Evolutionary conservation across 2,329 filamentous ascomycete genomes (phyloP).

Genomic region (Exophiala sp.): DNA sequence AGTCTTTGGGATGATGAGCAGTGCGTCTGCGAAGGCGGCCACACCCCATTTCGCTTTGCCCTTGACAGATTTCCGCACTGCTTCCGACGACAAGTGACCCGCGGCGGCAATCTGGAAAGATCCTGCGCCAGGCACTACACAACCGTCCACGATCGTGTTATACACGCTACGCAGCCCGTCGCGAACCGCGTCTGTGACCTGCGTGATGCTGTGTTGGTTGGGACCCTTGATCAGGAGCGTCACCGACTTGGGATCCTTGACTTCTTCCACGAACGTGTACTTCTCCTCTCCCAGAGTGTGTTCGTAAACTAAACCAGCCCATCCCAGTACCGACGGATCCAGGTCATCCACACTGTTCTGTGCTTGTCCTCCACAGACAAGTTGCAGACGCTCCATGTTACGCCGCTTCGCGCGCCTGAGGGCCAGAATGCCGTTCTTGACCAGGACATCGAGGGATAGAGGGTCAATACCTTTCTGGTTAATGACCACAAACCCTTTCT

Average conservation of each 20-base stretch:
- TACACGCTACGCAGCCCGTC: constrained; percentile 94
- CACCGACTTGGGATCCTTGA: constrained; percentile 97
- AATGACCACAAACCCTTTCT: constrained; percentile 94
- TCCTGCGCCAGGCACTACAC: constrained; percentile 87
- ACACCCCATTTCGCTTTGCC: constrained; percentile 98
- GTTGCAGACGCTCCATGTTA: constrained; percentile 97
- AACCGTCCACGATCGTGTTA: constrained; percentile 99
- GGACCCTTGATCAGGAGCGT: constrained; percentile 97
- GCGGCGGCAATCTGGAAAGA: constrained; percentile 95
- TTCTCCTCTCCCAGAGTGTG: constrained; percentile 98
- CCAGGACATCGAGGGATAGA: constrained; percentile 86
- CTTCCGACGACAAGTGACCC: constrained; percentile 76
- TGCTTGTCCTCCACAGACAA: constrained; percentile 82
- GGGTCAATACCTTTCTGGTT: constrained; percentile 99
- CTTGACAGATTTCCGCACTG: constrained; percentile 84
- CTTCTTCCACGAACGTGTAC: constrained; percentile 97
- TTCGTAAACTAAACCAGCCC: constrained; percentile 95
- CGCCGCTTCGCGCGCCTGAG: constrained; percentile 91
- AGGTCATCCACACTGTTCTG: constrained; percentile 97
- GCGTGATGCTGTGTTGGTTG: constrained; percentile 91
- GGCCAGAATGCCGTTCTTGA: constrained; percentile 96
- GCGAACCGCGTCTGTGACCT: constrained; percentile 92
- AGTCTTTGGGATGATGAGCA: constrained; percentile 95
- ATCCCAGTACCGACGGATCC: constrained; percentile 79
- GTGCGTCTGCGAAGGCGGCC: constrained; percentile 85